These are phyloP conservation scores for Gelatoporia subvermispora DNA, from an alignment of 768 basidiomycete species.

Conservation along the genomic window DNA sequence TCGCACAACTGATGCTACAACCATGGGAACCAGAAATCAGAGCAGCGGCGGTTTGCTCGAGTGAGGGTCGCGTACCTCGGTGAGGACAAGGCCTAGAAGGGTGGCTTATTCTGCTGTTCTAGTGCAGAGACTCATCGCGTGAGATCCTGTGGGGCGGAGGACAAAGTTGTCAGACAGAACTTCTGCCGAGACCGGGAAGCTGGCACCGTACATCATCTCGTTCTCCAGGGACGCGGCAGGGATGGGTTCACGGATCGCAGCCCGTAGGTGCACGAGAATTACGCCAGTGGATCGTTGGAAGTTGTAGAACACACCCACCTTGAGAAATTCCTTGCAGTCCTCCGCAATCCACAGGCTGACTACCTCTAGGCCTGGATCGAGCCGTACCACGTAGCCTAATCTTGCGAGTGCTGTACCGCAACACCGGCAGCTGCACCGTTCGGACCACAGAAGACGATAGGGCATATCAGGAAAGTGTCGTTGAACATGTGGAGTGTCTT, in stretches of 20 bases:
- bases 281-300: neutral
- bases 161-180: constrained; percentile 95
- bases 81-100: constrained; percentile 74
- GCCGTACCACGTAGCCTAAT: constrained; percentile 94
- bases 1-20: constrained; percentile 91
- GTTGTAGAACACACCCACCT: constrained; percentile 48
- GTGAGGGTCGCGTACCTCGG: constrained; percentile 55
- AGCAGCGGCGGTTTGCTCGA: neutral
- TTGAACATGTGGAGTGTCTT: constrained; percentile 99
- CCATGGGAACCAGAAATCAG: neutral
- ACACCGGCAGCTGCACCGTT: constrained; percentile 99
- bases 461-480: constrained; percentile 96
- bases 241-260: constrained; percentile 97
- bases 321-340: constrained; percentile 97
- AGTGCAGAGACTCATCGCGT: constrained; percentile 71
- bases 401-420: constrained; percentile 95
- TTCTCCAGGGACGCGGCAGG: constrained; percentile 99
- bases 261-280: constrained; percentile 34
- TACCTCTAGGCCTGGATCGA: constrained; percentile 95
- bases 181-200: constrained; percentile 93
- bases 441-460: constrained; percentile 98
- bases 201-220: constrained; percentile 97
- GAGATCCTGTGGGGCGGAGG: constrained; percentile 72
- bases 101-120: constrained; percentile 62
- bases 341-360: constrained; percentile 98